Conservation (phyloP, 331 rosid genomes). For the Telfairia occidentalis region DNA sequence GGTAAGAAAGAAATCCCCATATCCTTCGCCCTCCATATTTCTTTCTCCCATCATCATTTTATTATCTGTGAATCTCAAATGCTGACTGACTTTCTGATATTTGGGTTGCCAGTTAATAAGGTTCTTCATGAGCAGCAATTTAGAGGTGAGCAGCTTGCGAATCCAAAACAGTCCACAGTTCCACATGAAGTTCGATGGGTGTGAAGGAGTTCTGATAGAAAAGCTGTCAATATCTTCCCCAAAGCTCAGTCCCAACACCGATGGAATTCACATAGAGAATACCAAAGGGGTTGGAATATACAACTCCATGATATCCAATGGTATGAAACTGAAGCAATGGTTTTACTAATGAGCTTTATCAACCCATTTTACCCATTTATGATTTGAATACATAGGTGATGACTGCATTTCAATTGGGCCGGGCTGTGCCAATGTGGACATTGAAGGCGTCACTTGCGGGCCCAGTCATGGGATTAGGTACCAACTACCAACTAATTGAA, state of each 20-base stretch:
- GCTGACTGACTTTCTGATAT: neutral
- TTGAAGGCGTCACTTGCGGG: slow-evolving; percentile 77
- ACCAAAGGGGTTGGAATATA: slow-evolving; percentile 56
- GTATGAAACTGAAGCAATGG: slow-evolving; percentile 22
- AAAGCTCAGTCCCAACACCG: slow-evolving; percentile 89
- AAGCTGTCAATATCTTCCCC: slow-evolving; percentile 69
- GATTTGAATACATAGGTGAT: slow-evolving; percentile 45
- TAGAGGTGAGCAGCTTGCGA: slow-evolving; percentile 47
- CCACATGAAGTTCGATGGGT: slow-evolving; percentile 83
- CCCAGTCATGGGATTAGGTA: slow-evolving; percentile 97
- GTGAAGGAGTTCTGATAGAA: slow-evolving; percentile 66
- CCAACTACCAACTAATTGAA: neutral
- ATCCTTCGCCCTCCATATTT: neutral
- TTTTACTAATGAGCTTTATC: neutral
- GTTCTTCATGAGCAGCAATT: slow-evolving; percentile 82
- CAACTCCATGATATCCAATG: slow-evolving; percentile 71
- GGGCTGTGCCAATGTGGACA: slow-evolving; percentile 61
- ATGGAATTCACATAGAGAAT: slow-evolving; percentile 80
- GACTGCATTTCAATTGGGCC: slow-evolving; percentile 96
- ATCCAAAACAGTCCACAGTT: slow-evolving; percentile 80
- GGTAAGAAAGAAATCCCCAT: slow-evolving; percentile 39
- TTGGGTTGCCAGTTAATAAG: slow-evolving; percentile 47
- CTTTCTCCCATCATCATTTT: neutral
- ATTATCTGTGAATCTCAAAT: neutral
- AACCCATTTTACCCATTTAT: neutral